Base-by-base conservation (phyloP, 768 basidiomycete genomes). In the Rhodosporidiobolus odoratus region DNA sequence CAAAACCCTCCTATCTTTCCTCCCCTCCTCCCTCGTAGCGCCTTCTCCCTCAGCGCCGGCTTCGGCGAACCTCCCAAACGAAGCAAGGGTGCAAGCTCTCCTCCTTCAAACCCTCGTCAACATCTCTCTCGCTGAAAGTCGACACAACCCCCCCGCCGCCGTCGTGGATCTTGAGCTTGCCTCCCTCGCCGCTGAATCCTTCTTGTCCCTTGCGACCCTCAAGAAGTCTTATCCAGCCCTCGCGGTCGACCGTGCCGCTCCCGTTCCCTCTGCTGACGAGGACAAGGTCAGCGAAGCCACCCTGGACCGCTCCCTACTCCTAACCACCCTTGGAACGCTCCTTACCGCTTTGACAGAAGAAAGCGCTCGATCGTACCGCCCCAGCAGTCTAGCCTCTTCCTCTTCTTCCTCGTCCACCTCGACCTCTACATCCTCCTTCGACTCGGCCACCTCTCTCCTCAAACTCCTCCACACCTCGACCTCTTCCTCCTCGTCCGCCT, bases 71-170 rank as follows among this genome's bases (percentile, higher is more conserved):
- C n/a, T 38, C 57, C 37, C 8, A 13, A 30, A 9, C 16, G 2
- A 0, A 21, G 15, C 43, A n/a, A 35, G n/a, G n/a, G 25, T 69
- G 25, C 64, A 59, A 34, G 15, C 19, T n/a, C 53, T 70, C 45
- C 45, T 70, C 9, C 69, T 70, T 8, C 63, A 64, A 17, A 70
- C 69, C 1, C 9, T 61, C 2, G 38, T 21, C 5, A 56, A 62
- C 35, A 37, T 65, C n/a, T 52, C 58, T 9, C 21, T 61, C 9
- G 43, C 58, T 10, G 63, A 70, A n/a, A n/a, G n/a, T n/a, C n/a
- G n/a, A n/a, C n/a, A n/a, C n/a, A n/a, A n/a, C n/a, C n/a, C n/a
- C n/a, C n/a, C n/a, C n/a, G n/a, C 32, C 27, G 4, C 17, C 17
- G 27, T 17, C 25, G 52, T 32, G 21, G 37, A 21, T 3, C 1